These are phyloP conservation scores for Calonectria pseudoreteaudii DNA, from an alignment of 2,329 filamentous ascomycete species.

Conservation along the genomic window DNA sequence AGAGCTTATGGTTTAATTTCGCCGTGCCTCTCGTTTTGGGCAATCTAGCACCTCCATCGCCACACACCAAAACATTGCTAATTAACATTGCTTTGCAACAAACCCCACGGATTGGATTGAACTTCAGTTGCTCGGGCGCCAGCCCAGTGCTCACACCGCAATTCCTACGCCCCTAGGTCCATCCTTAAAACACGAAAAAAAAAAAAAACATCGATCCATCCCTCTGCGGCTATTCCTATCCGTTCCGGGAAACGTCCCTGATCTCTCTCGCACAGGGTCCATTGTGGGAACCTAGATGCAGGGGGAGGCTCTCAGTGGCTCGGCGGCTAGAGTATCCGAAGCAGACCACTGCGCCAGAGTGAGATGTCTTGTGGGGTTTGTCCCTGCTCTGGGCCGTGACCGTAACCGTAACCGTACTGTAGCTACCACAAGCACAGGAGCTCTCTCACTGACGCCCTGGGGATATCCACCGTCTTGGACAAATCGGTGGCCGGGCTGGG, in stretches of 20 bases:
- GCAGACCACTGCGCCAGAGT: constrained; percentile 21
- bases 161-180: background rate
- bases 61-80: background rate
- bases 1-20: too few relatives aligned
- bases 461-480: constrained; percentile 5
- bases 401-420: constrained; percentile 23
- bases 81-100: background rate
- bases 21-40: background rate
- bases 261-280: background rate
- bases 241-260: constrained; percentile 9
- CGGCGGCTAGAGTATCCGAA: constrained; percentile 17
- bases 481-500: constrained; percentile 22
- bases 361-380: background rate
- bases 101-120: background rate
- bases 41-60: background rate
- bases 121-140: background rate
- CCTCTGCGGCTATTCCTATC: constrained; percentile 2
- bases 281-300: constrained; percentile 9
- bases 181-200: background rate
- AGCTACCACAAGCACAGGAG: background rate
- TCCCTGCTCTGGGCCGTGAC: constrained; percentile 7
- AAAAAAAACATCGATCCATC: background rate
- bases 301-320: constrained; percentile 14
- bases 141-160: background rate
- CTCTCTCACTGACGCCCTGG: constrained; percentile 6